Evolutionary conservation across 176 grass and related monocot species (phyloP).

Genomic region (Alloteropsis semialata): DNA sequence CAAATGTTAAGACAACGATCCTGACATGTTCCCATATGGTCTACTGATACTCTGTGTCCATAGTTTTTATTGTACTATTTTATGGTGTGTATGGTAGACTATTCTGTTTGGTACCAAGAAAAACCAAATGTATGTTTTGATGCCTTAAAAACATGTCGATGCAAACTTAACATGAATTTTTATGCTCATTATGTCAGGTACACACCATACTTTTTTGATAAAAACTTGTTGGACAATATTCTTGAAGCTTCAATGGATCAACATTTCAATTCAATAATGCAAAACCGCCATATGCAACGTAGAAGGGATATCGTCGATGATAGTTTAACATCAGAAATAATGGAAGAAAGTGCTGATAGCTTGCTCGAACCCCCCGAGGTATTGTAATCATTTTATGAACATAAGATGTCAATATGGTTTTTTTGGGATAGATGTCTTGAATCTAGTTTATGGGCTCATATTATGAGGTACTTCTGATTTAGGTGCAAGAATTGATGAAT

Average conservation of each 20-base stretch:
- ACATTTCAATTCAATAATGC: constrained; percentile 86
- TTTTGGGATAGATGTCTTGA: not conserved
- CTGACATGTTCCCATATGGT: not conserved
- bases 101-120: not conserved
- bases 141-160: not conserved
- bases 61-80: not conserved
- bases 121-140: not conserved
- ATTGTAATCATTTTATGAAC: constrained; percentile 26
- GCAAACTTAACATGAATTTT: not conserved
- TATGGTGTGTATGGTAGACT: not conserved
- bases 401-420: not conserved
- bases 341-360: constrained; percentile 75
- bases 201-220: constrained; percentile 97
- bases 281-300: constrained; percentile 63
- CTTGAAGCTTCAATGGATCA: constrained; percentile 95
- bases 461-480: constrained; percentile 17
- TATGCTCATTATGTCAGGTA: constrained; percentile 57
- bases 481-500: constrained; percentile 94
- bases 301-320: constrained; percentile 72
- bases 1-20: not conserved
- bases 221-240: constrained; percentile 91
- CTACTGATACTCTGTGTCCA: not conserved
- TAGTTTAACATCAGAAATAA: constrained; percentile 71
- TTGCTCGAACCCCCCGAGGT: constrained; percentile 96
- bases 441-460: constrained; percentile 1